Conservation (phyloP, 805 yeast genomes). For the Saccharomycopsis oosterbeekiorum region DNA sequence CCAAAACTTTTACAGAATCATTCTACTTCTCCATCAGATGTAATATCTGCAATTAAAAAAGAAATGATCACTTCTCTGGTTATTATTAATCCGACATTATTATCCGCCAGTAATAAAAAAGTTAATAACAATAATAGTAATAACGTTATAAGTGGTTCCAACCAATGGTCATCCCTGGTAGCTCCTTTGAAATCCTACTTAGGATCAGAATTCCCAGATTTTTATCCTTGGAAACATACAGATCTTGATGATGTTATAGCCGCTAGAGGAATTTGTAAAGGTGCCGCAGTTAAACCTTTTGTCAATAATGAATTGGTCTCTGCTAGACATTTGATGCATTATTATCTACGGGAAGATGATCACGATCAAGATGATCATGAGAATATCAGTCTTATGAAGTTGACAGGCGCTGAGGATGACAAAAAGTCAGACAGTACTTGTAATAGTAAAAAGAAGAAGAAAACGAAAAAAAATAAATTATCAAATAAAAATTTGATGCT, state of each 20-base stretch:
- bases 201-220: conserved; percentile 50
- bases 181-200: background rate
- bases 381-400: background rate
- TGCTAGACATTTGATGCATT: conserved; percentile 48
- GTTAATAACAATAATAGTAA: background rate
- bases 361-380: background rate
- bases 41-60: background rate
- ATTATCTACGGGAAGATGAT: conserved; percentile 21
- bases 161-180: background rate
- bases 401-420: background rate
- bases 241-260: conserved; percentile 44
- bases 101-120: background rate
- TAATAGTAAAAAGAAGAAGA: background rate
- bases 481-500: conserved; percentile 19
- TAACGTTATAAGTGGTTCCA: background rate
- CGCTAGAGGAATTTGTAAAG: conserved; percentile 53
- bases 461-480: background rate
- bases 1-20: background rate
- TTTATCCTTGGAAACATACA: conserved; percentile 58
- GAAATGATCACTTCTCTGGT: background rate
- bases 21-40: background rate
- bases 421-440: background rate
- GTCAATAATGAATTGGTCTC: conserved; percentile 62
- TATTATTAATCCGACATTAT: background rate
- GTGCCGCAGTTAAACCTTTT: conserved; percentile 53